These are phyloP conservation scores for Xylaria sp. DNA, from an alignment of 2,329 filamentous ascomycete genomes.

Conservation along the genomic window DNA sequence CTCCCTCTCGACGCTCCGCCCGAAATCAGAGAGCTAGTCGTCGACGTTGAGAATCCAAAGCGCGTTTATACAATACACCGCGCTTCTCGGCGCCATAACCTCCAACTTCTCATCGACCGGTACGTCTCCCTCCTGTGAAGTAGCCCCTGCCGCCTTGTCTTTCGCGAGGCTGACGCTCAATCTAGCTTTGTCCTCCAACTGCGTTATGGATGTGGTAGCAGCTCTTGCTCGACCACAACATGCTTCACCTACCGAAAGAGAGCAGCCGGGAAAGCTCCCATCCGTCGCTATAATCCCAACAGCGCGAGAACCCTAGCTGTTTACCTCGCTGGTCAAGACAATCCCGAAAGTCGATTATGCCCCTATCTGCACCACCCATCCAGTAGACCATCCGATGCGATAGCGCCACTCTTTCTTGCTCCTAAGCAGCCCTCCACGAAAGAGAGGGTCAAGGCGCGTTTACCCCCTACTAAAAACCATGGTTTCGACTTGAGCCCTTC, in stretches of 20 bases:
- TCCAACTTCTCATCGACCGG: conserved; percentile 76
- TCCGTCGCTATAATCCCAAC: conserved; percentile 81
- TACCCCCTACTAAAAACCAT: conserved; percentile 27
- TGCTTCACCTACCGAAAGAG: conserved; percentile 83
- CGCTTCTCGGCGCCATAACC: conserved; percentile 70
- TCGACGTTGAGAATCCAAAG: conserved; percentile 70
- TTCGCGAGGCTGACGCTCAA: conserved; percentile 37
- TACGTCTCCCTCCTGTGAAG: too few relatives aligned
- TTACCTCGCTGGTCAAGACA: conserved; percentile 82
- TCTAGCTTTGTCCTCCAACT: conserved; percentile 81
- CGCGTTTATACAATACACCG: conserved; percentile 70
- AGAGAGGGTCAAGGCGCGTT: conserved; percentile 38
- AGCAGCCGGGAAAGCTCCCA: conserved; percentile 72
- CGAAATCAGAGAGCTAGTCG: conserved; percentile 65
- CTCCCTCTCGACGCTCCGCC: conserved; percentile 70
- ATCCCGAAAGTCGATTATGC: conserved; percentile 78
- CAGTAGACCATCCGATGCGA: conserved; percentile 57
- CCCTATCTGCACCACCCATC: conserved; percentile 58
- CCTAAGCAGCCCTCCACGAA: conserved; percentile 48
- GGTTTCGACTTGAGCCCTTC: conserved; percentile 12
- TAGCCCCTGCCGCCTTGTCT: conserved; percentile 11
- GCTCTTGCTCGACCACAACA: conserved; percentile 76
- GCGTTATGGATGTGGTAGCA: conserved; percentile 79
- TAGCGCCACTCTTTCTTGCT: conserved; percentile 61
- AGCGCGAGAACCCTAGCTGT: conserved; percentile 85